Percentiles rank a stretch among this genome's conserved stretches.
These are phyloP conservation scores for Aureobasidium sp. DNA, from an alignment of 2,329 filamentous ascomycete genomes.

Conservation along the genomic window DNA sequence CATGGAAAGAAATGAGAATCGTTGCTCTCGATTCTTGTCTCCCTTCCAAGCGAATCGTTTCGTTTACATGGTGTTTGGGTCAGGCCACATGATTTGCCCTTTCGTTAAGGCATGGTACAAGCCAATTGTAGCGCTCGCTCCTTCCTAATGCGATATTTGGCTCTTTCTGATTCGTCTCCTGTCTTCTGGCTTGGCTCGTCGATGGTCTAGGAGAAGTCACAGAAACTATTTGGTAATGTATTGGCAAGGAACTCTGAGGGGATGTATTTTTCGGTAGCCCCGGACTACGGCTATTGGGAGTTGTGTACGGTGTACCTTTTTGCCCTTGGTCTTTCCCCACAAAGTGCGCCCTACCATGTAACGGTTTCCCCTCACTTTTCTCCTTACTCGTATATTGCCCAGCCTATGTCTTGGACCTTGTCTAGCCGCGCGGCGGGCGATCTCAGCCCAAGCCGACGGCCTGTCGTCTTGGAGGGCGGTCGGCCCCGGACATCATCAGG, in stretches of 20 bases:
- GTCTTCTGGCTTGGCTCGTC: background rate
- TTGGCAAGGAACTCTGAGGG: background rate
- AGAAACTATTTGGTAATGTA: constrained; percentile 14
- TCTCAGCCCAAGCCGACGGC: background rate
- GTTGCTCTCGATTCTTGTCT: background rate
- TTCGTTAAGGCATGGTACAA: background rate
- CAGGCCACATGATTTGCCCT: background rate
- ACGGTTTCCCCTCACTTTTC: background rate
- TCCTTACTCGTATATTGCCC: background rate
- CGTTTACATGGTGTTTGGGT: background rate
- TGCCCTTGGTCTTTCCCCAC: background rate
- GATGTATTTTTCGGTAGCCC: constrained; percentile 2
- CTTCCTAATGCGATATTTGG: background rate
- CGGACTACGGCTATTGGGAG: constrained; percentile 7
- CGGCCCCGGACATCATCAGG: too few relatives aligned
- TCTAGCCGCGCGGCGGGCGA: constrained; percentile 3
- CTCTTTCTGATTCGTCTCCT: background rate
- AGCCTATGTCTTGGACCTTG: constrained; percentile 1
- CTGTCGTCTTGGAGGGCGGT: background rate
- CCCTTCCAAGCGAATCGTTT: background rate
- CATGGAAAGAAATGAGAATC: background rate
- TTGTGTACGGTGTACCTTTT: background rate
- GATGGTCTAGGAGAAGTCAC: background rate
- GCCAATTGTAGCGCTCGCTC: background rate
- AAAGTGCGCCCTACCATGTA: background rate